Evolutionary conservation across 352 stramenopile species (phyloP).

Genomic region (Phytophthora citricola): DNA sequence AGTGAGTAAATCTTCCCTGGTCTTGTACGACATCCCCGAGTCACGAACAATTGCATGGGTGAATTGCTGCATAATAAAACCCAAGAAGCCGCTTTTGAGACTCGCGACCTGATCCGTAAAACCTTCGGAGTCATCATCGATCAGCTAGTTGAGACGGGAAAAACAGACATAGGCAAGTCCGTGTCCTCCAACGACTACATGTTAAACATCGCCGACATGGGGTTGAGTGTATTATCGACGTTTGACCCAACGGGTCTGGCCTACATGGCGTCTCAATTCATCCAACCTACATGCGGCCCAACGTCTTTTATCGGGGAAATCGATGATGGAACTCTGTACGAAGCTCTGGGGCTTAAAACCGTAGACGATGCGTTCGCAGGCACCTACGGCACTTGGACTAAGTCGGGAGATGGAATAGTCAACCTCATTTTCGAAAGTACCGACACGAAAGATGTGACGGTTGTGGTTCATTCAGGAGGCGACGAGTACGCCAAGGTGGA

Average conservation of each 20-base stretch:
- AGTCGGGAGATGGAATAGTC: slow-evolving; percentile 32
- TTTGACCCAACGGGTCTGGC: slow-evolving; percentile 46
- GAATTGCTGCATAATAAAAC: slow-evolving; percentile 29
- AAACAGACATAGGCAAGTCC: slow-evolving; percentile 20
- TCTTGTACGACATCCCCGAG: slow-evolving; percentile 24
- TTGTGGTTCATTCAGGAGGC: slow-evolving; percentile 26
- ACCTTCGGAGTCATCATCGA: slow-evolving; percentile 31
- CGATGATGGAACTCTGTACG: slow-evolving; percentile 34
- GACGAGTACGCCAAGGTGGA: slow-evolving; percentile 28
- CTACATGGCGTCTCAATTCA: slow-evolving; percentile 45
- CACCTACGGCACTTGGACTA: slow-evolving; percentile 36
- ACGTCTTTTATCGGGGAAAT: slow-evolving; percentile 39
- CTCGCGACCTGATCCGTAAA: slow-evolving; percentile 27
- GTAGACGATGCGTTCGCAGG: slow-evolving; percentile 31
- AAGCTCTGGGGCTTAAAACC: slow-evolving; percentile 24
- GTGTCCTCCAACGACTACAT: slow-evolving; percentile 35
- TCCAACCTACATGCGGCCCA: slow-evolving; percentile 42
- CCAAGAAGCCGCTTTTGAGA: slow-evolving; percentile 24
- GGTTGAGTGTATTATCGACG: slow-evolving; percentile 34
- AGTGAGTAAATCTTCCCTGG: slow-evolving; percentile 22
- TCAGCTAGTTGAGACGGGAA: slow-evolving; percentile 24
- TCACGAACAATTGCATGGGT: slow-evolving; percentile 31
- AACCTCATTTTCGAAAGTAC: slow-evolving; percentile 32
- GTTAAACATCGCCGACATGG: slow-evolving; percentile 40
- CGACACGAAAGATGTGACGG: slow-evolving; percentile 27